A percentile compares a stretch with the other conserved stretches of the same genome.
These are phyloP conservation scores for Aspergillus diversus DNA, from an alignment of 495 filamentous ascomycete genomes.

Conservation along the genomic window DNA sequence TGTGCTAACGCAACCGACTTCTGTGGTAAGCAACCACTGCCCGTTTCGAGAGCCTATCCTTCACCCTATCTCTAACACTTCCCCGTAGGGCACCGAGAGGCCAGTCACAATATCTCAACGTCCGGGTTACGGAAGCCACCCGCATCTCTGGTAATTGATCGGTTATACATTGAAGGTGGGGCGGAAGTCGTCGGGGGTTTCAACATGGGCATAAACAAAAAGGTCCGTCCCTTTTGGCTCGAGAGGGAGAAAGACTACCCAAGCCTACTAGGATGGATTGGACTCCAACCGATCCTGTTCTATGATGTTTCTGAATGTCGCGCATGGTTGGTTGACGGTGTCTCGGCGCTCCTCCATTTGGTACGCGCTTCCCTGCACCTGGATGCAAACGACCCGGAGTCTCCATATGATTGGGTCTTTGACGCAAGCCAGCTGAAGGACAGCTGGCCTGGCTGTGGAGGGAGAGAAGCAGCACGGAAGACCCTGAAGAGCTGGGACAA, in stretches of 20 bases:
- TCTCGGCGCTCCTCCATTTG: constrained; percentile 3
- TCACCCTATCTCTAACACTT: background rate
- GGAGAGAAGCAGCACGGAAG: background rate
- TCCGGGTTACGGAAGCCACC: constrained; percentile 3
- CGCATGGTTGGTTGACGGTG: constrained; percentile 3
- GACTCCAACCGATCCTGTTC: background rate
- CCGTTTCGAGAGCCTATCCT: background rate
- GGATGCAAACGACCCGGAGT: background rate
- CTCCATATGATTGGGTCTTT: background rate
- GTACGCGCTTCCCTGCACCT: background rate
- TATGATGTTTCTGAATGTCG: background rate
- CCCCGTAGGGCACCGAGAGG: background rate
- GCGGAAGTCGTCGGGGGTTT: background rate
- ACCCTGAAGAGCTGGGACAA: background rate
- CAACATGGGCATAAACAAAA: constrained; percentile 6
- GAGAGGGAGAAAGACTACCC: background rate
- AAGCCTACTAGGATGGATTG: background rate
- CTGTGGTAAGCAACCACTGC: background rate
- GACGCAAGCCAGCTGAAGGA: background rate
- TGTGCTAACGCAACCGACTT: background rate
- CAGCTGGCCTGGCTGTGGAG: background rate
- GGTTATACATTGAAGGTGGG: background rate
- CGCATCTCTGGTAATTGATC: constrained; percentile 1
- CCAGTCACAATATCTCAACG: constrained; percentile 2
- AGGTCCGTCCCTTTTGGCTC: background rate